Evolutionary conservation across 2,329 filamentous ascomycete species (phyloP), one percentile per base, ranked within the genome.

Genomic region (Cordyceps cateniannulata): DNA sequence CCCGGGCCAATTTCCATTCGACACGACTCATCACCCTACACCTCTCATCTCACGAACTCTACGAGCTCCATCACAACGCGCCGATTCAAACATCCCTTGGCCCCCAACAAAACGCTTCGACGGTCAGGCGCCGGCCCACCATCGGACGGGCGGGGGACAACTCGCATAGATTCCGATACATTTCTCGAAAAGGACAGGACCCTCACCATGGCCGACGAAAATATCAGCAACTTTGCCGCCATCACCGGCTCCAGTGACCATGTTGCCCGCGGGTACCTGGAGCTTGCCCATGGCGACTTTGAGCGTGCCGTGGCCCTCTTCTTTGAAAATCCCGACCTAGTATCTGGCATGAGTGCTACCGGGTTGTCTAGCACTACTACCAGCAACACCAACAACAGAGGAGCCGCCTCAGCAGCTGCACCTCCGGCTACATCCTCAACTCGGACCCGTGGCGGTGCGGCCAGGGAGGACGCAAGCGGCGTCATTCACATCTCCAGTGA

Each of bases 261-360:
- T 65, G 85, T 93, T 64, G 95, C 93, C 32, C 84, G 85, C 63
- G 88, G 90, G 66, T 96, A 96, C 74, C 83, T 98, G 52, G 84
- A 89, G 67, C 83, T 99, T 71, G 87, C 92, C n/a, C 89, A 91
- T 67, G 87, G 87, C 69, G 88, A 96, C 71, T 79, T 93, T 56
- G 86, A 91, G 73, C 89, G 93, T 69, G 95, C 95, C 27, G 87
- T 97, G 68, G 86, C 91, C 69, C 85, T 98, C 14, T 99, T 87
- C 77, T 98, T 91, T 73, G 91, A 96, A 70, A 95, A 89, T 71
- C 90, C 89, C 48, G 92, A 93, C 52, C 84, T 88, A 7, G 71
- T 73, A n/a, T 71, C 70, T 22, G 71, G 71, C 3, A 66, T 75
- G 7, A 72, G 72, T 42, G 71, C 72, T 40, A 71, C 32, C 7